Evolutionary conservation across 371 early-diverging fungal species (phyloP).

Genomic region (Mycotypha africana): DNA sequence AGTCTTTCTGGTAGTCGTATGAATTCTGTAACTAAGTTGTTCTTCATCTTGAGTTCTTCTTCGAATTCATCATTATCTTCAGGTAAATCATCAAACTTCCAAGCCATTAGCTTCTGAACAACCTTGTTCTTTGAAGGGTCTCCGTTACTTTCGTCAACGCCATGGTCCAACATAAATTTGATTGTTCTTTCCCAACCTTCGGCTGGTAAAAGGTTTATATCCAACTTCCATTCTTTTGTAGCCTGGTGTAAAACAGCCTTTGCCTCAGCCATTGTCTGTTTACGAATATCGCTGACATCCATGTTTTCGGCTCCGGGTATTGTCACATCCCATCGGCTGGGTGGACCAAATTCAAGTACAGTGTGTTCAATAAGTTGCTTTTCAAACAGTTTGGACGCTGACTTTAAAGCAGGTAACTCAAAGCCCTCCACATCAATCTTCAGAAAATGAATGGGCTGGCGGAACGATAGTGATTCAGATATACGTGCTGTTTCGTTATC

Average conservation of each 20-base stretch:
- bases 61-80: constrained; percentile 39
- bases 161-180: constrained; percentile 28
- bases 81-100: constrained; percentile 38
- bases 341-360: constrained; percentile 42
- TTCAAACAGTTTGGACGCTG: constrained; percentile 31
- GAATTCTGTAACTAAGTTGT: constrained; percentile 33
- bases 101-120: constrained; percentile 31
- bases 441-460: constrained; percentile 41
- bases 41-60: constrained; percentile 24
- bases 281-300: constrained; percentile 12
- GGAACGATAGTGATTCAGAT: constrained; percentile 18
- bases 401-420: constrained; percentile 35
- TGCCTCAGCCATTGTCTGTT: constrained; percentile 16
- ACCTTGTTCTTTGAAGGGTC: constrained; percentile 19
- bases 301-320: constrained; percentile 12
- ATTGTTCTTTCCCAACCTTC: constrained; percentile 35
- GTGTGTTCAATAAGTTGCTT: constrained; percentile 33
- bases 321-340: constrained; percentile 40
- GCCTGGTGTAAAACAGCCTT: constrained; percentile 21
- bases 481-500: not conserved
- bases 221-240: constrained; percentile 29
- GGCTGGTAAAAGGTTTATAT: constrained; percentile 37
- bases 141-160: constrained; percentile 19
- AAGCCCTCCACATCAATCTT: constrained; percentile 49
- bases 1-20: constrained; percentile 25